Evolutionary conservation across 495 filamentous ascomycete genomes (phyloP).

Genomic region (Lophiostoma macrostomum): DNA sequence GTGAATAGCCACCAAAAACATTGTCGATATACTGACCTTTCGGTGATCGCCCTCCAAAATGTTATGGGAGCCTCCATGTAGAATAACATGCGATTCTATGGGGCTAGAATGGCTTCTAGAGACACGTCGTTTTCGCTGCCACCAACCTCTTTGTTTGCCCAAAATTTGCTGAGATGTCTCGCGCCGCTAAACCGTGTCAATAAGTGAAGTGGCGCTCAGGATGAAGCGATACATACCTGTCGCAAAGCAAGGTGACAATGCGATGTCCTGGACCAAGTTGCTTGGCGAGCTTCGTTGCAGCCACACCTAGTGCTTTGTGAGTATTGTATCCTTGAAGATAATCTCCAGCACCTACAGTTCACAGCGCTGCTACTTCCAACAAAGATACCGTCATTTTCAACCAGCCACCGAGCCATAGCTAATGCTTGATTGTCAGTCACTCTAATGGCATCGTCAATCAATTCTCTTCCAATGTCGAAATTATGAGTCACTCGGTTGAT

Average conservation of each 20-base stretch:
- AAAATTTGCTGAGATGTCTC: conserved; percentile 91
- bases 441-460: conserved; percentile 85
- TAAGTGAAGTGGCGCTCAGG: background rate
- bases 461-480: conserved; percentile 76
- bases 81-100: background rate
- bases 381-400: conserved; percentile 95
- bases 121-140: conserved; percentile 30
- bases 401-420: conserved; percentile 90
- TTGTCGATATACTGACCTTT: no score
- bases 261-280: conserved; percentile 70
- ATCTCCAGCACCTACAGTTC: conserved; percentile 64
- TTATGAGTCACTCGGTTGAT: conserved; percentile 90
- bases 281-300: conserved; percentile 75
- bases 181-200: conserved; percentile 53
- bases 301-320: conserved; percentile 57
- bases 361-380: conserved; percentile 90
- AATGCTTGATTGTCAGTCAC: conserved; percentile 91
- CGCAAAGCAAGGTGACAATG: conserved; percentile 89
- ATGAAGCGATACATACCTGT: conserved; percentile 41
- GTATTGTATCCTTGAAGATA: background rate
- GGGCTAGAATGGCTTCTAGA: conserved; percentile 17
- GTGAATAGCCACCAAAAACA: no score
- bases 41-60: no score
- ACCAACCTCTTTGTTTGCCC: conserved; percentile 75
- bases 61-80: no score